phyloP scores from a whole-genome alignment of 1,284 basidiomycete genomes.

The Gyrodon tennesseensis region DNA sequence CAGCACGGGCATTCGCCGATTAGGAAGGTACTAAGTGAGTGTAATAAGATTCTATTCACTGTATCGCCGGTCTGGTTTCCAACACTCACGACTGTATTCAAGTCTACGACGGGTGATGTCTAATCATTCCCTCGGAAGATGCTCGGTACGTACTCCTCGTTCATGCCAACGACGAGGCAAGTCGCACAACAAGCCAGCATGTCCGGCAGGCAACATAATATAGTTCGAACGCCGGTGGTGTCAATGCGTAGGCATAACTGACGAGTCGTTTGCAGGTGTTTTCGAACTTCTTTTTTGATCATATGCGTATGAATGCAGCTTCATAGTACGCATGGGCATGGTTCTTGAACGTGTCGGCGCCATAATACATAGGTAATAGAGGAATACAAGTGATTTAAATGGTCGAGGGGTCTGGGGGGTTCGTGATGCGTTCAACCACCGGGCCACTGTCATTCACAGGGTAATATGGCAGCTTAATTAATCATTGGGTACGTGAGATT shows the following conservation, averaged over 20 bases:
- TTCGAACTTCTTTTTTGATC: constrained; percentile 24
- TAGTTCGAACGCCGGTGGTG: not conserved
- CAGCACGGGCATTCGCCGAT: no score
- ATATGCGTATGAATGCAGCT: constrained; percentile 24
- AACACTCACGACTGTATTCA: not conserved
- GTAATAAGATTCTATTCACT: no score
- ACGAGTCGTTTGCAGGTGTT: constrained; percentile 10
- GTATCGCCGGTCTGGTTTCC: no score
- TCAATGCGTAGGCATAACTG: not conserved
- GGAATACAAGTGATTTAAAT: constrained; percentile 45
- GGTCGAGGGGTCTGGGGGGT: constrained; percentile 50
- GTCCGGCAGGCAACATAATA: not conserved
- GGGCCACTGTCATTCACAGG: no score
- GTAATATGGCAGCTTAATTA: no score
- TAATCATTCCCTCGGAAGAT: no score
- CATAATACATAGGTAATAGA: constrained; percentile 27
- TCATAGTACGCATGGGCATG: constrained; percentile 31
- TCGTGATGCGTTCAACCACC: not conserved
- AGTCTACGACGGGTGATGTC: not conserved
- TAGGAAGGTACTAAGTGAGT: no score
- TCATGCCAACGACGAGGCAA: not conserved
- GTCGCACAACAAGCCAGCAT: not conserved
- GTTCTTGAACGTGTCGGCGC: constrained; percentile 19
- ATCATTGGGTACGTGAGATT: no score
- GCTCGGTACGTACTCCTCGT: no score